These are phyloP conservation scores for Erythrophleum ivorense DNA, from an alignment of 331 rosid species.

Conservation along the genomic window DNA sequence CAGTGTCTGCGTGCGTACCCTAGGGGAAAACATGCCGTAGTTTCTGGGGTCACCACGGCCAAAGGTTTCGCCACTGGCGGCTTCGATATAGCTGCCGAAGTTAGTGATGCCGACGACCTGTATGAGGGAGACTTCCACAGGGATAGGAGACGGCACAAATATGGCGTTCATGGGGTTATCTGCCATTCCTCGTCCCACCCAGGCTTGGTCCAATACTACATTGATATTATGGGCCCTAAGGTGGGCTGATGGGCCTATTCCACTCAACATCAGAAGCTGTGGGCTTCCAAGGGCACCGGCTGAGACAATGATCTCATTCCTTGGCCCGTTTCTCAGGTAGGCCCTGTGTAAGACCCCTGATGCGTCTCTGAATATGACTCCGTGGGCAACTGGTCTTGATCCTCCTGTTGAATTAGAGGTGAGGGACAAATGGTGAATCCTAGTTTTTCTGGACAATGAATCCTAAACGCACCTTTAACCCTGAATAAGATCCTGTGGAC, in stretches of 20 bases:
- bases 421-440: neutral
- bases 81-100: conserved; percentile 75
- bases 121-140: conserved; percentile 83
- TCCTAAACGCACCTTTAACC: conserved; percentile 42
- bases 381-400: conserved; percentile 61
- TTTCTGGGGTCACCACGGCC: conserved; percentile 49
- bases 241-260: conserved; percentile 65
- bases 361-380: conserved; percentile 64
- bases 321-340: conserved; percentile 45
- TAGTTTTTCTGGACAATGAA: no score
- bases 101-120: conserved; percentile 82
- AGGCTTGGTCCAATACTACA: conserved; percentile 61
- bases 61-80: conserved; percentile 75
- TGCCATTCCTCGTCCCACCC: conserved; percentile 81
- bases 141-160: conserved; percentile 70
- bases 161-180: conserved; percentile 93
- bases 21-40: conserved; percentile 76
- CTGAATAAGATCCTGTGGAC: conserved; percentile 58
- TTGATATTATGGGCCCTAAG: conserved; percentile 63
- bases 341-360: conserved; percentile 59
- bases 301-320: conserved; percentile 66
- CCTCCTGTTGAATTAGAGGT: conserved; percentile 31
- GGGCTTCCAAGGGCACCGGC: conserved; percentile 93
- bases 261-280: conserved; percentile 81
- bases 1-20: conserved; percentile 45